Evolutionary conservation across 2,329 filamentous ascomycete species (phyloP), one percentile per base, ranked within the genome.

Genomic region (Tolypocladium ophioglossoides): DNA sequence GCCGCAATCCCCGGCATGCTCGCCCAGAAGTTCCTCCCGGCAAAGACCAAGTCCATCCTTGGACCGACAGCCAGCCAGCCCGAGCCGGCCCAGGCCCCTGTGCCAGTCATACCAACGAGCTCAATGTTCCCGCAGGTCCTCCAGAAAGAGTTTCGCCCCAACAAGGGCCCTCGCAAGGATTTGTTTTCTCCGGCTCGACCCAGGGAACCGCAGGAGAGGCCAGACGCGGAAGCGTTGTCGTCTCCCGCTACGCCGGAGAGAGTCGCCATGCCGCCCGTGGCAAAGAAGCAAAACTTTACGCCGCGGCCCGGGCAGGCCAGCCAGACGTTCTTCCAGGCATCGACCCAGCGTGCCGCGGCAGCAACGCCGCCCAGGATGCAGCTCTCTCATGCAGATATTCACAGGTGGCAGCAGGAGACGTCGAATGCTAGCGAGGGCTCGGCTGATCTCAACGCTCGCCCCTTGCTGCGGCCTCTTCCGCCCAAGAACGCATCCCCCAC

Each of bases 401-500:
- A 68, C 35, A 66, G 64, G 22, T 75, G 73, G 73, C 70, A 70
- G 52, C 67, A 73, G 44, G 63, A 73, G 56, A 71, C 70, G 7
- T 71, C 70, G 4, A 62, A 65, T 24, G 66, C 69, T 4, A 63
- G 71, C 49, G 72, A 72, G 16, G 66, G 66, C 12, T 72, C 73
- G 1, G 62, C 64, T 2, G 68, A 71, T 52, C 68, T 38, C 22
- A 37, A 32, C 14, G 16, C n/a, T 18, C 70, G 66, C 3, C 71
- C 70, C 4, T 61, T 72, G n/a, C 72, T 78, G 24, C 74, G 75
- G 8, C 75, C 77, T 2, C 68, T 76, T 4, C 78, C 79, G 14
- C 71, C 75, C 52, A 75, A 72, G 56, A 71, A 74, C n/a, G 74
- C 75, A 5, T 83, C 79, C 1, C 80, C 80, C 0, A 71, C 66